These are phyloP conservation scores for Starmerella powellii DNA, from an alignment of 805 yeast genomes.

Conservation along the genomic window DNA sequence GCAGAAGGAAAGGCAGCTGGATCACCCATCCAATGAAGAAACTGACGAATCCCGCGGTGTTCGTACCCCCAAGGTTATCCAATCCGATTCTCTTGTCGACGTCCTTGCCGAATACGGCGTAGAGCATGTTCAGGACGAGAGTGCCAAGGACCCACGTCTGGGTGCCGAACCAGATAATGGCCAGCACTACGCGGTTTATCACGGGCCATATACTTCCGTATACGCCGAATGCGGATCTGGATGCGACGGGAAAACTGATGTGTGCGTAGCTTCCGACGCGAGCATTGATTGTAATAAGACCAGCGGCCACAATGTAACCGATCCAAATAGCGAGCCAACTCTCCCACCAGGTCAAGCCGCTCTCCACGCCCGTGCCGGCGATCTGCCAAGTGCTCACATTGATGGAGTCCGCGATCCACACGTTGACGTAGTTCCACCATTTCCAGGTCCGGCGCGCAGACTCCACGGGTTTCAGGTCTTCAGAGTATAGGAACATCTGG, in stretches of 20 bases:
- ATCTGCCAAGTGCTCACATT: slow-evolving; percentile 86
- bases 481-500: slow-evolving; percentile 58
- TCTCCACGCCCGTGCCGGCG: slow-evolving; percentile 70
- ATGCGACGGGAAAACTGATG: slow-evolving; percentile 70
- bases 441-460: slow-evolving; percentile 65
- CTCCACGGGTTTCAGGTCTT: slow-evolving; percentile 44
- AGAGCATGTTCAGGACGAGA: slow-evolving; percentile 65
- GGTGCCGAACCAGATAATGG: slow-evolving; percentile 77
- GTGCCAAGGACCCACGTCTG: slow-evolving; percentile 79
- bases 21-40: slow-evolving; percentile 75
- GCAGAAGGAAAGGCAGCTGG: slow-evolving; percentile 68
- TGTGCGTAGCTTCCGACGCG: slow-evolving; percentile 74
- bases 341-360: slow-evolving; percentile 83
- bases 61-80: slow-evolving; percentile 43
- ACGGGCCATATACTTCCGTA: slow-evolving; percentile 85
- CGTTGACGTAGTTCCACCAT: slow-evolving; percentile 67
- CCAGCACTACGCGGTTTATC: slow-evolving; percentile 76
- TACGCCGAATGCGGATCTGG: slow-evolving; percentile 74
- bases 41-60: slow-evolving; percentile 59
- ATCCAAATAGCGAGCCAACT: slow-evolving; percentile 83
- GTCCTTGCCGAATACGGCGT: slow-evolving; percentile 44
- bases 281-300: slow-evolving; percentile 58
- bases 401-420: slow-evolving; percentile 85
- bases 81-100: slow-evolving; percentile 37
- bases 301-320: slow-evolving; percentile 61